phyloP scores from a whole-genome alignment of 1,284 basidiomycete species.

The Tranzscheliella williamsii region DNA sequence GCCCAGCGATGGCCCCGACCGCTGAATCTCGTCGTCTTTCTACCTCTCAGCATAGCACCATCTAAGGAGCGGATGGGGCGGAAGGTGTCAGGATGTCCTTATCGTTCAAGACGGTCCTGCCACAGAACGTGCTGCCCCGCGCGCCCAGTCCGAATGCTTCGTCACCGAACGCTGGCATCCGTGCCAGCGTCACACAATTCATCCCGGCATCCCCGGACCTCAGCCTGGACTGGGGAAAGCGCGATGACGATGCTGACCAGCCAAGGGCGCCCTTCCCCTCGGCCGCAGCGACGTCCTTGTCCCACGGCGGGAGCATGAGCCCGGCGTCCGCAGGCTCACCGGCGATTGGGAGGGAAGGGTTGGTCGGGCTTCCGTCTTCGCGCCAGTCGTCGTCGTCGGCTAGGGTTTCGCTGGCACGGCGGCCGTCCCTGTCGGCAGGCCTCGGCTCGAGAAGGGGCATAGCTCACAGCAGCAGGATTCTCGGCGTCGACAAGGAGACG shows the following conservation, averaged over 20 bases:
- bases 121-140: conserved; percentile 25
- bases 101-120: conserved; percentile 25
- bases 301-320: no score
- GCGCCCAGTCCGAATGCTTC: conserved; percentile 23
- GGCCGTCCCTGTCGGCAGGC: conserved; percentile 16
- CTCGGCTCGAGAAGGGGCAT: conserved; percentile 20
- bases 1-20: no score
- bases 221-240: conserved; percentile 5
- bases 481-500: conserved; percentile 15
- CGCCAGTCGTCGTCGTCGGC: no score
- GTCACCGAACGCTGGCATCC: conserved; percentile 28
- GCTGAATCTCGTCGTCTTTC: no score
- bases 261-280: not conserved
- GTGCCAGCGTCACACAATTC: conserved; percentile 31
- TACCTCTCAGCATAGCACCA: no score
- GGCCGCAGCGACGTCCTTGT: no score
- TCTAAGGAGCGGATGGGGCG: no score
- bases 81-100: no score
- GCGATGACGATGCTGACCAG: not conserved
- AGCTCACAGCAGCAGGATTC: conserved; percentile 25
- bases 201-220: conserved; percentile 26
- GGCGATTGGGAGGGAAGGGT: no score
- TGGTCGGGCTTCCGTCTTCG: no score
- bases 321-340: no score
- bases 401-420: no score